Base-by-base conservation (phyloP, 2,329 filamentous ascomycete genomes). In the Fusarium cyanostomum region DNA sequence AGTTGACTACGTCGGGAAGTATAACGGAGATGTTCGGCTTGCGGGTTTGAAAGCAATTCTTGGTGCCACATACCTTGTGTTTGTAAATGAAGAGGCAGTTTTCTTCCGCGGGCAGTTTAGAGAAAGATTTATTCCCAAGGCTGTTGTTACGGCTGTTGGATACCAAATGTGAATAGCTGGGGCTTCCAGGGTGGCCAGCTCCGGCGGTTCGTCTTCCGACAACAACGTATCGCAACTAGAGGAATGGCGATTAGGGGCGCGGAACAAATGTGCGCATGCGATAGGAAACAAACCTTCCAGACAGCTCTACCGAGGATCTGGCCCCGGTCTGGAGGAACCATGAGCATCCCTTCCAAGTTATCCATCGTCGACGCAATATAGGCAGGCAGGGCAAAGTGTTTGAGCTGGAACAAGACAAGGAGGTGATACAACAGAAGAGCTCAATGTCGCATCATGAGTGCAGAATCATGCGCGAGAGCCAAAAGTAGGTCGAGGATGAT, bases 161-260 rank as follows among this genome's bases (percentile, higher is more conserved):
- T 16, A 77, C 63, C 44, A 74, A 73, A 51, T 80, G 79, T n/a
- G 79, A 74, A 42, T 78, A 73, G 51, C 73, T 74, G 30, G 74
- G 71, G 61, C 74, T 78, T 26, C 52, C 50, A n/a, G 73, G 68
- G 35, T 80, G 78, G 67, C 77, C 76, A 41, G 54, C 38, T 46
- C 48, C 59, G 27, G 75, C 63, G 53, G 58, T 66, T 51, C 73
- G 73, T 52, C 72, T 71, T 52, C 85, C 85, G 54, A 88, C 77
- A 54, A 86, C 79, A 43, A 89, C 81, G 73, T 86, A 88, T 74
- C 87, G 86, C 71, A 82, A 69, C 86, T 89, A 71, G 33, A 39
- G 58, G 55, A 38, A 70, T 58, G 62, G 51, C 57, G 46, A 54
- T 62, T 52, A 59, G 39, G 16, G 27, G 50, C 28, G n/a, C 30